Conservation (phyloP, 208 protist species). For the Trichomonas tenax region DNA sequence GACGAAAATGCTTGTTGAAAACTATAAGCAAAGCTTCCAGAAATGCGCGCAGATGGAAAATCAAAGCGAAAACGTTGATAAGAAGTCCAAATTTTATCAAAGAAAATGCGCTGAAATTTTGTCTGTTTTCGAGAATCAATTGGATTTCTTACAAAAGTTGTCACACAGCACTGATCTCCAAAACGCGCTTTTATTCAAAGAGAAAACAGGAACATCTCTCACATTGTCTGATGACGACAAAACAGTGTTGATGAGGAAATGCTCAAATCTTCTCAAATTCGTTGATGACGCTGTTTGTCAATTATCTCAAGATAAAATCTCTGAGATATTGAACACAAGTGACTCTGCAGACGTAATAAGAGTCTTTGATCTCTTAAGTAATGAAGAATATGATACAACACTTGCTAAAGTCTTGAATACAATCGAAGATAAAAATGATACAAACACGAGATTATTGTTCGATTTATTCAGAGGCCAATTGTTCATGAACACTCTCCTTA, state of each 20-base stretch:
- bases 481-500: background rate
- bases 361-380: background rate
- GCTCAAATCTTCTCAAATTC: background rate
- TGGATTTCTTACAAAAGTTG: background rate
- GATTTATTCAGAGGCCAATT: background rate
- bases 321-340: background rate
- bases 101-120: background rate
- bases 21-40: too few relatives aligned
- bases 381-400: background rate
- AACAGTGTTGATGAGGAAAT: background rate
- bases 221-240: background rate
- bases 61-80: background rate
- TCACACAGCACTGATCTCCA: slow-evolving; percentile 10
- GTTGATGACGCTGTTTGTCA: background rate
- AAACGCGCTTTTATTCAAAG: background rate
- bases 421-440: background rate
- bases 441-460: background rate
- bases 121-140: background rate
- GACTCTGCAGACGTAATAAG: background rate
- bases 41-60: background rate
- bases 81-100: background rate
- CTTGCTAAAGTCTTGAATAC: background rate
- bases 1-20: background rate
- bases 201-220: background rate
- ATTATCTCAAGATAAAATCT: background rate